These are phyloP conservation scores for Fusarium scirpi DNA, from an alignment of 2,329 filamentous ascomycete genomes.

Conservation along the genomic window DNA sequence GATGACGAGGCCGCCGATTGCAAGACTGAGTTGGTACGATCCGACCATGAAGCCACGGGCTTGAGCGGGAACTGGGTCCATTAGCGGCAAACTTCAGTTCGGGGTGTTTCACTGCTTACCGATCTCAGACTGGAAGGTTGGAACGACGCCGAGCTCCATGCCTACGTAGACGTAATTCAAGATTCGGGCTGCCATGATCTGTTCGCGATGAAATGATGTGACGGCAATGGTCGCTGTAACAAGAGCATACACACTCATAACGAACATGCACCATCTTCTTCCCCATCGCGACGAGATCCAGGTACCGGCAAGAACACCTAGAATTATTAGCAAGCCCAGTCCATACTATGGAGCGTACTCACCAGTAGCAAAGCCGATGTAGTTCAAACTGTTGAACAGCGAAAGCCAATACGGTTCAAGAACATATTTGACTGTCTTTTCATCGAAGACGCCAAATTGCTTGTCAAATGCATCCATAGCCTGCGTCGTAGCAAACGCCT, in stretches of 20 bases:
- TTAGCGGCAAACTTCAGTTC: too few relatives aligned
- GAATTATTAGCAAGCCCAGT: rapidly evolving
- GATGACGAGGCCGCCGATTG: constrained; percentile 45
- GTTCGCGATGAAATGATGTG: constrained; percentile 29
- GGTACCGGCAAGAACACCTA: constrained; percentile 38
- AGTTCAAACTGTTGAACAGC: constrained; percentile 53
- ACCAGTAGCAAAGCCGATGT: constrained; percentile 51
- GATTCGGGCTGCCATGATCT: constrained; percentile 42
- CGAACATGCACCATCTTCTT: constrained; percentile 49
- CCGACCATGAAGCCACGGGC: constrained; percentile 52
- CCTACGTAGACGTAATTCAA: constrained; percentile 44
- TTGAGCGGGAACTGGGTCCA: constrained; percentile 41
- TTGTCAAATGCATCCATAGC: constrained; percentile 53
- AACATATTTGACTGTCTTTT: constrained; percentile 39
- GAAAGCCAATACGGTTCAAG: constrained; percentile 51
- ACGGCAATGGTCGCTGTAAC: constrained; percentile 38
- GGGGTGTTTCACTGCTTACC: constrained; percentile 7
- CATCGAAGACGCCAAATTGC: constrained; percentile 51
- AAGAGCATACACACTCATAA: constrained; percentile 53
- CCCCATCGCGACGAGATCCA: constrained; percentile 42
- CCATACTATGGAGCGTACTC: not conserved
- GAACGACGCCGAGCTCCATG: constrained; percentile 47
- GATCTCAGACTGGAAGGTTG: constrained; percentile 53
- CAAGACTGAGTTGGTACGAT: constrained; percentile 51
- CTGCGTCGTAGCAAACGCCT: constrained; percentile 52